Percentiles rank a stretch among this genome's conserved stretches.
Evolutionary conservation across 768 basidiomycete genomes (phyloP).

Genomic region (Pulveroboletus sp.): DNA sequence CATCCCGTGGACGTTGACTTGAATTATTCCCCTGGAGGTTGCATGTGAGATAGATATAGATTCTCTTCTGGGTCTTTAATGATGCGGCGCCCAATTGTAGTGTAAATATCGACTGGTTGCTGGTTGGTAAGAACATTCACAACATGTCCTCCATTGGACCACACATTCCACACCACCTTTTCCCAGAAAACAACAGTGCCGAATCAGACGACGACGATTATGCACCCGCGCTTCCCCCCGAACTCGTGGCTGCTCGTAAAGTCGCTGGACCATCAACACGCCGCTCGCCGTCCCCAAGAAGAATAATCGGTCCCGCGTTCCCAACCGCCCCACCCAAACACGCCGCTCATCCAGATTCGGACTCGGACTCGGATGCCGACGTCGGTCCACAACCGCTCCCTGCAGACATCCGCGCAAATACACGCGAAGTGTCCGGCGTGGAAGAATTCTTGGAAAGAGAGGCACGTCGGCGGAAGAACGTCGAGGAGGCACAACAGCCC

Average conservation of each 20-base stretch:
- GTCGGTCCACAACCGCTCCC: conserved; percentile 82
- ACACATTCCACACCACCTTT: conserved; percentile 39
- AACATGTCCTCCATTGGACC: conserved; percentile 56
- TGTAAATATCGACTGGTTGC: conserved; percentile 1
- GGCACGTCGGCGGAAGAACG: conserved; percentile 66
- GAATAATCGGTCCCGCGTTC: conserved; percentile 52
- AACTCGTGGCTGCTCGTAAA: conserved; percentile 48
- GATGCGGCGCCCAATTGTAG: no score
- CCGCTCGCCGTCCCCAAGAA: conserved; percentile 22
- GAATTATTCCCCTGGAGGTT: conserved; percentile 21
- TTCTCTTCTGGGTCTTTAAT: neutral
- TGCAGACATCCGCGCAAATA: conserved; percentile 28
- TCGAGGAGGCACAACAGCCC: conserved; percentile 79
- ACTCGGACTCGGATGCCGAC: conserved; percentile 72
- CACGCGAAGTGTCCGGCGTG: conserved; percentile 60
- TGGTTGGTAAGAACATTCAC: neutral
- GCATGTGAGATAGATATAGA: conserved; percentile 5
- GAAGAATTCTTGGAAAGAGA: conserved; percentile 84
- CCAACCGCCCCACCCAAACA: conserved; percentile 39
- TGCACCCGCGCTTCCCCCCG: conserved; percentile 72
- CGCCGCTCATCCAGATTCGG: conserved; percentile 29
- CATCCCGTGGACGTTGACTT: conserved; percentile 14
- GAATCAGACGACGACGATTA: conserved; percentile 60
- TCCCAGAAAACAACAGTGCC: conserved; percentile 28
- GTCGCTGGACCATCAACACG: conserved; percentile 28